Conservation (phyloP, 371 early-diverging fungal genomes). For the Entomophthora muscae region DNA sequence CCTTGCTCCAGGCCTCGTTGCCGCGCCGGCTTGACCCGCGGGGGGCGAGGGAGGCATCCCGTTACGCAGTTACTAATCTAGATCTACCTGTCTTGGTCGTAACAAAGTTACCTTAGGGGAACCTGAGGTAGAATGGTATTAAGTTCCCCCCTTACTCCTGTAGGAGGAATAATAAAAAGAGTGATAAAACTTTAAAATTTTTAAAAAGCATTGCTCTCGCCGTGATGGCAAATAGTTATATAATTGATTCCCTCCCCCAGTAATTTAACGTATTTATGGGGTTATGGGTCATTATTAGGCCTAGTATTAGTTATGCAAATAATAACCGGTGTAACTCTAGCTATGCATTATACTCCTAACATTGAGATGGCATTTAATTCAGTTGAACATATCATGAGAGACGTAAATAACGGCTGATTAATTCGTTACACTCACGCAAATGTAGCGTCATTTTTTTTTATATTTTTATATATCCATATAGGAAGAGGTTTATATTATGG, state of each 20-base stretch:
- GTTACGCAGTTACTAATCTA: too few relatives aligned
- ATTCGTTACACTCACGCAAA: slow-evolving; percentile 38
- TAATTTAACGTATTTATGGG: slow-evolving; percentile 36
- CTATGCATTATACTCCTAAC: slow-evolving; percentile 27
- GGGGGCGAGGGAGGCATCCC: too few relatives aligned
- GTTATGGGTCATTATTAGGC: slow-evolving; percentile 43
- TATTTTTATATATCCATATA: slow-evolving; percentile 34
- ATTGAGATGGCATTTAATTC: slow-evolving; percentile 23
- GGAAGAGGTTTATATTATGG: slow-evolving; percentile 39
- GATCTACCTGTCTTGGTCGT: slow-evolving; percentile 9
- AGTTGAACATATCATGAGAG: slow-evolving; percentile 29
- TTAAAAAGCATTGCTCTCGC: slow-evolving; percentile 32
- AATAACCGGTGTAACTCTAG: slow-evolving; percentile 31
- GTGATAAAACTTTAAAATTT: slow-evolving; percentile 18
- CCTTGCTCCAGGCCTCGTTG: too few relatives aligned
- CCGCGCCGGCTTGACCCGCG: too few relatives aligned
- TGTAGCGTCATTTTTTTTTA: slow-evolving; percentile 40
- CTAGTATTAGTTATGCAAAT: slow-evolving; percentile 34
- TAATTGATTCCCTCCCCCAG: slow-evolving; percentile 38
- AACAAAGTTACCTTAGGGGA: slow-evolving; percentile 10
- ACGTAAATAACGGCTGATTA: slow-evolving; percentile 39
- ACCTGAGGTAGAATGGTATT: slow-evolving; percentile 8
- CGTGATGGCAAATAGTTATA: slow-evolving; percentile 33
- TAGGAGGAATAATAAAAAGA: slow-evolving; percentile 9
- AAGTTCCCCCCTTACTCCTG: background rate